Evolutionary conservation across 352 stramenopile genomes (phyloP), one percentile per base, ranked within the genome.

Genomic region (Globisporangium paroecandrum): DNA sequence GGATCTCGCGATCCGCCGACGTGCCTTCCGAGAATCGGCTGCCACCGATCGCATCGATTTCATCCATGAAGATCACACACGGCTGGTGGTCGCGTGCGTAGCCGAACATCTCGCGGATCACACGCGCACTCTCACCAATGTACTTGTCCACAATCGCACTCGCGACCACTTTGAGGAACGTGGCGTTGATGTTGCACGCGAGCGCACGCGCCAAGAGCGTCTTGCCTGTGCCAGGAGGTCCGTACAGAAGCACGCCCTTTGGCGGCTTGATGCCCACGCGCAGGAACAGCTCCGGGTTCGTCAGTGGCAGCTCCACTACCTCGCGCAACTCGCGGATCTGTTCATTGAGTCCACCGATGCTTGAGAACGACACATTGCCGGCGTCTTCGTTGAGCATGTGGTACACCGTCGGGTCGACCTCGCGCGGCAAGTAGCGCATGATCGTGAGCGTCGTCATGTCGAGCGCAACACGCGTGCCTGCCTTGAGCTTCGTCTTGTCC

Each of bases 361-460:
- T 96, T 56, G 83, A 95, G 83, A 99, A 99, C 46, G 90, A 98
- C 59, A 99, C 92, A 63, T 97, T 97, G 57, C 97, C 97, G 15
- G 97, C 95, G 65, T 99, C 97, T 64, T 98, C 96, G 64, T 98
- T 97, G 74, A 99, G 93, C 98, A 99, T 99, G 82, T 99, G 97
- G 82, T 99, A 99, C 36, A 99, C 98, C 3, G 96, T 99, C 24
- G 98, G 98, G 78, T 99, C 98, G 64, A 99, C 97, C 72, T 99
- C 97, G 61, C 97, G 89, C 22, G 98, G 98, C 64, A 99, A 82
- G 65, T 97, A 90, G 63, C 97, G 92, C 97, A 99, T 99, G 81
- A 99, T 99, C 41, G 98, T 99, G 62, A 99, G 86, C 62, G 98
- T 99, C n/a, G 97, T 99, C 96, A 99, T 99, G 79, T 99, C 98